A percentile compares a stretch with the other conserved stretches of the same genome.
phyloP scores from a whole-genome alignment of 2,329 filamentous ascomycete species.

The Fusarium fracticaudum region DNA sequence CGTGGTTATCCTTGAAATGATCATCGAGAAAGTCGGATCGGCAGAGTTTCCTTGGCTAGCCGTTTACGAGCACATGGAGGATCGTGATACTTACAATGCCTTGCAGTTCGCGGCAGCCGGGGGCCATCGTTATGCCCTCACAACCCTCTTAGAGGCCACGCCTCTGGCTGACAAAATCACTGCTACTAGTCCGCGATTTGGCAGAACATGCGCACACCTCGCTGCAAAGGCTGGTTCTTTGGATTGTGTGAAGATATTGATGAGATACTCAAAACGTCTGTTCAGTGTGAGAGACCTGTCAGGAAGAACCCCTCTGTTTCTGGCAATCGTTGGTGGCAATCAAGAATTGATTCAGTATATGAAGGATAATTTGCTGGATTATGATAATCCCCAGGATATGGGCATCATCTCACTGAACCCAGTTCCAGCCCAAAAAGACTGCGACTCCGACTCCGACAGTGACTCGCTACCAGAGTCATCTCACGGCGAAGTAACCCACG shows the following conservation, averaged over 20 bases:
- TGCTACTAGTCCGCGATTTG: constrained; percentile 10
- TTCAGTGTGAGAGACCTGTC: constrained; percentile 24
- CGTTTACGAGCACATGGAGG: not conserved
- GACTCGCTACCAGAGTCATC: not conserved
- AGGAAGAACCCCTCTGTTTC: constrained; percentile 33
- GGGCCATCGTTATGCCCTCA: constrained; percentile 18
- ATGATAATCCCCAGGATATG: constrained; percentile 1
- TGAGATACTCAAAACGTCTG: constrained; percentile 8
- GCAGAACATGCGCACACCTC: constrained; percentile 31
- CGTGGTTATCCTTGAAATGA: constrained; percentile 22
- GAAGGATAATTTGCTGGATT: constrained; percentile 15
- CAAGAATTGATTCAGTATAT: constrained; percentile 30
- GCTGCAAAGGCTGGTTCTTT: constrained; percentile 28
- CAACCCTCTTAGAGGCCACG: constrained; percentile 27
- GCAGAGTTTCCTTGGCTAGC: constrained; percentile 29
- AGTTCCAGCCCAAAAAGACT: not conserved
- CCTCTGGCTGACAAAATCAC: constrained; percentile 9
- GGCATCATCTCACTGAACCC: not conserved
- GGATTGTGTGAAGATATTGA: constrained; percentile 31
- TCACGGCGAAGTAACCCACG: not conserved
- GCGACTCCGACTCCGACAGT: not conserved
- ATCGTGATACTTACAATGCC: constrained; percentile 27
- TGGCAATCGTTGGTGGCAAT: constrained; percentile 10
- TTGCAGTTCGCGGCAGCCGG: constrained; percentile 37
- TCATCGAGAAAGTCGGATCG: constrained; percentile 11